A percentile compares a stretch with the other conserved stretches of the same genome.
Evolutionary conservation across 2,329 filamentous ascomycete genomes (phyloP).

Genomic region (Scleromitrula shiraiana): DNA sequence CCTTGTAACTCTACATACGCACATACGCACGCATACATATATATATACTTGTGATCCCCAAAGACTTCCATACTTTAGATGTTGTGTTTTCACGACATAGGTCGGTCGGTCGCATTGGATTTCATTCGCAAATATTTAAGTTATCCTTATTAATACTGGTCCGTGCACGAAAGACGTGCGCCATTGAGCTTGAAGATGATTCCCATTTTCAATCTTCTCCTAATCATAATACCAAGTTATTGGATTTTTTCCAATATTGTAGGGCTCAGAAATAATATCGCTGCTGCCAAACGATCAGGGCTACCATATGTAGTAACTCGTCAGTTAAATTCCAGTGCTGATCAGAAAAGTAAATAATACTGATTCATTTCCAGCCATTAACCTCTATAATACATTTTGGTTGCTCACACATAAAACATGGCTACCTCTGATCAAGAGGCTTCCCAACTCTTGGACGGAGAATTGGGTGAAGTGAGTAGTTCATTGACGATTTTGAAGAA

Average conservation of each 20-base stretch:
- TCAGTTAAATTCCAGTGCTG: slow-evolving; percentile 31
- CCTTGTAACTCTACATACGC: too few species aligned
- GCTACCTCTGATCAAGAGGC: slow-evolving; percentile 45
- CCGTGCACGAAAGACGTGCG: background rate
- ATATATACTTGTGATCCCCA: too few species aligned
- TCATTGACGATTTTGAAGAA: background rate
- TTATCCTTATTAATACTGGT: background rate
- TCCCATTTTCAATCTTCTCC: slow-evolving; percentile 16
- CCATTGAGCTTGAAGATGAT: slow-evolving; percentile 14
- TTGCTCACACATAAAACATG: slow-evolving; percentile 46
- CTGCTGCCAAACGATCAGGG: slow-evolving; percentile 42
- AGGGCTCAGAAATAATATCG: slow-evolving; percentile 39
- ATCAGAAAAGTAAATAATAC: too few species aligned
- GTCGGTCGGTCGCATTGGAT: background rate
- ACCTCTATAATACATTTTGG: slow-evolving; percentile 46
- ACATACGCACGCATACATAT: too few species aligned
- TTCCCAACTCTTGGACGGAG: slow-evolving; percentile 49
- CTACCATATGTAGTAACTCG: slow-evolving; percentile 46
- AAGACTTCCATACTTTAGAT: too few species aligned
- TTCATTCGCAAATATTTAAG: background rate
- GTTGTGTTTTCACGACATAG: too few species aligned
- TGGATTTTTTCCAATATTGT: slow-evolving; percentile 19
- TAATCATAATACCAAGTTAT: slow-evolving; percentile 17
- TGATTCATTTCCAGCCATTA: slow-evolving; percentile 34
- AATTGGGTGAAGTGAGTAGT: slow-evolving; percentile 50